Percentiles rank a stretch among this genome's conserved stretches.
phyloP scores from a whole-genome alignment of 768 basidiomycete genomes.

The Boletellus ananas region DNA sequence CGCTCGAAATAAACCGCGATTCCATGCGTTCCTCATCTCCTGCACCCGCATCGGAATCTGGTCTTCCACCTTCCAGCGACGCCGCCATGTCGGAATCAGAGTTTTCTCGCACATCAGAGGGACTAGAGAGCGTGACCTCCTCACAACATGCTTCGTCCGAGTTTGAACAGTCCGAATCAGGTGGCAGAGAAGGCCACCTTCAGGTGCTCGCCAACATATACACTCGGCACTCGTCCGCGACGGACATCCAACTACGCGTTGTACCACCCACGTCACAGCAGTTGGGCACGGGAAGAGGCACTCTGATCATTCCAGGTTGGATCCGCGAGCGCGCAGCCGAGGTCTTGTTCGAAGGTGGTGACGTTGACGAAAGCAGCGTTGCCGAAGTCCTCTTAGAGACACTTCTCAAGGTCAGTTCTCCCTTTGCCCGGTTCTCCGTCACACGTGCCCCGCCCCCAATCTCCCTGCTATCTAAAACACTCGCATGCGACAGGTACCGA shows the following conservation, averaged over 20 bases:
- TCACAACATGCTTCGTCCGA: slow-evolving; percentile 50
- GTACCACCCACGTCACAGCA: slow-evolving; percentile 64
- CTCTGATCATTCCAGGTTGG: slow-evolving; percentile 90
- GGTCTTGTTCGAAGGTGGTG: slow-evolving; percentile 84
- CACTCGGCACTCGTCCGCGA: slow-evolving; percentile 72
- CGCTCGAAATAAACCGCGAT: slow-evolving; percentile 39
- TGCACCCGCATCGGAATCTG: slow-evolving; percentile 33
- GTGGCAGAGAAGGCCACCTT: slow-evolving; percentile 31
- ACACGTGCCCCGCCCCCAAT: background rate
- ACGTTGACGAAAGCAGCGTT: slow-evolving; percentile 82
- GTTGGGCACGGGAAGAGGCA: slow-evolving; percentile 69
- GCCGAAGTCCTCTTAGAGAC: slow-evolving; percentile 79
- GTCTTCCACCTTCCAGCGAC: slow-evolving; percentile 49
- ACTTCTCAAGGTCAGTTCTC: slow-evolving; percentile 61
- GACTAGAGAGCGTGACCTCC: slow-evolving; percentile 44
- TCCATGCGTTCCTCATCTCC: slow-evolving; percentile 34
- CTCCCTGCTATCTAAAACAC: background rate
- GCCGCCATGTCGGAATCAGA: slow-evolving; percentile 65
- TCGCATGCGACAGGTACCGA: slow-evolving; percentile 57
- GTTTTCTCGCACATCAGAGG: slow-evolving; percentile 50
- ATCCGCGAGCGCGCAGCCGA: slow-evolving; percentile 89
- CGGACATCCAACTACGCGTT: slow-evolving; percentile 66
- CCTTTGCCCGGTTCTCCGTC: background rate
- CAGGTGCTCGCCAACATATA: slow-evolving; percentile 71
- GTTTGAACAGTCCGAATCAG: slow-evolving; percentile 41